Percentiles rank a stretch among this genome's conserved stretches.
These are phyloP conservation scores for Pseudoturritis turrita DNA, from an alignment of 345 rosid species.

Conservation along the genomic window DNA sequence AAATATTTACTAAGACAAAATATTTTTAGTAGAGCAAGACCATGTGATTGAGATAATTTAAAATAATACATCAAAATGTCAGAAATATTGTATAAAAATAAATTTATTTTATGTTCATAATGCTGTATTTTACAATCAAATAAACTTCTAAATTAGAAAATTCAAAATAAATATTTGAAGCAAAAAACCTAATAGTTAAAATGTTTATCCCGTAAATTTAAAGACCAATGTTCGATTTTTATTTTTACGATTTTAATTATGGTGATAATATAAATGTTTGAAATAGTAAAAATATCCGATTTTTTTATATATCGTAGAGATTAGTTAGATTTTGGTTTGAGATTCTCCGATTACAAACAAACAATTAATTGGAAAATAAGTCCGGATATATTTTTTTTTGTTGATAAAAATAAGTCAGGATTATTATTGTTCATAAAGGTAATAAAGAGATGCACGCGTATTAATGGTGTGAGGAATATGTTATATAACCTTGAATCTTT, in stretches of 20 bases:
- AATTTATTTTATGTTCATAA: neutral
- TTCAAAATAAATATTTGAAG: neutral
- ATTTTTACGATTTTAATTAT: neutral
- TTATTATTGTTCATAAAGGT: neutral
- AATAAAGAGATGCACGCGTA: conserved; percentile 12
- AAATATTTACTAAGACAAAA: too few relatives aligned
- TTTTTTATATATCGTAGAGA: neutral
- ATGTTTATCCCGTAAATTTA: neutral
- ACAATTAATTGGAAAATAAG: neutral
- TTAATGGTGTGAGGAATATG: neutral
- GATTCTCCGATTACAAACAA: neutral
- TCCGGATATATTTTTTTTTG: neutral
- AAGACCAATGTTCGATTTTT: neutral
- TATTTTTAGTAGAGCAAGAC: neutral
- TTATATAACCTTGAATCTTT: neutral
- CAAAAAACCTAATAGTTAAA: neutral
- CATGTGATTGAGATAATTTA: neutral
- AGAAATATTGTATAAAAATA: neutral
- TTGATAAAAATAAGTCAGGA: too few relatives aligned
- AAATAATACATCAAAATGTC: neutral
- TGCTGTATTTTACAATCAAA: neutral
- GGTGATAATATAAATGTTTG: neutral
- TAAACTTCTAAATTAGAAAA: neutral
- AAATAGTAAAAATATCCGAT: neutral
- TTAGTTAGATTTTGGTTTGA: neutral